Percentiles rank a stretch among this genome's conserved stretches.
Conservation (phyloP, 352 stramenopile species). For the Phytophthora crassamura region DNA sequence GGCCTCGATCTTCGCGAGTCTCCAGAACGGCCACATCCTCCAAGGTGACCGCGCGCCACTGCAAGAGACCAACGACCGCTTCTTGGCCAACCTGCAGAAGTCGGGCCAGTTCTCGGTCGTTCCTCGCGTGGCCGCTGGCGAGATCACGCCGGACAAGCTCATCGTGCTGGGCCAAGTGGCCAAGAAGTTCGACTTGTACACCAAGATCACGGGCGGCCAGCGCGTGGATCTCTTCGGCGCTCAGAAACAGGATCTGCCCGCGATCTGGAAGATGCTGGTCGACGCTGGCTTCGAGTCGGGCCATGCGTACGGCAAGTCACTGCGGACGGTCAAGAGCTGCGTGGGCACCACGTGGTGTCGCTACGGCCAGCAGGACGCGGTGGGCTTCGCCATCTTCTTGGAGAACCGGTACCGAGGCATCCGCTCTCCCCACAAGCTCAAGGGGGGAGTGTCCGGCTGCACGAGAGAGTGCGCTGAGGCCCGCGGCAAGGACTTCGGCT, state of each 20-base stretch:
- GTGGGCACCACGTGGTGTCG: slow-evolving; percentile 94
- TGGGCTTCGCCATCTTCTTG: slow-evolving; percentile 91
- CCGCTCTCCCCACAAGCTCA: slow-evolving; percentile 94
- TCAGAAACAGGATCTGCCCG: slow-evolving; percentile 90
- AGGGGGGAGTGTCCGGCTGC: slow-evolving; percentile 91
- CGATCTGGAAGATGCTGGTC: slow-evolving; percentile 93
- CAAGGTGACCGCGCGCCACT: slow-evolving; percentile 77
- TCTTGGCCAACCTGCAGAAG: slow-evolving; percentile 94
- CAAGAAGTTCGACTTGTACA: slow-evolving; percentile 92
- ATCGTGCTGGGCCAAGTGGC: slow-evolving; percentile 90
- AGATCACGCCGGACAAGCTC: slow-evolving; percentile 92
- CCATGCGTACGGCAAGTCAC: slow-evolving; percentile 93
- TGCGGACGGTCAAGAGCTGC: slow-evolving; percentile 94
- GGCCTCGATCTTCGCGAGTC: slow-evolving; percentile 90
- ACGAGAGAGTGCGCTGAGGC: slow-evolving; percentile 93
- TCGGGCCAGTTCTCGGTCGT: slow-evolving; percentile 94
- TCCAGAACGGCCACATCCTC: slow-evolving; percentile 90
- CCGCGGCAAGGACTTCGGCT: slow-evolving; percentile 93
- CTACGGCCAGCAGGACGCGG: slow-evolving; percentile 91
- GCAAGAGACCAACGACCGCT: slow-evolving; percentile 94
- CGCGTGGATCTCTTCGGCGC: slow-evolving; percentile 94
- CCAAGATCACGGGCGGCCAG: slow-evolving; percentile 95
- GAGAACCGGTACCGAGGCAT: slow-evolving; percentile 94
- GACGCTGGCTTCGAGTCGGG: slow-evolving; percentile 91
- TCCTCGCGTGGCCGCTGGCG: slow-evolving; percentile 89